phyloP scores from a whole-genome alignment of 2,329 filamentous ascomycete genomes.

The Aspergillus bombycis region DNA sequence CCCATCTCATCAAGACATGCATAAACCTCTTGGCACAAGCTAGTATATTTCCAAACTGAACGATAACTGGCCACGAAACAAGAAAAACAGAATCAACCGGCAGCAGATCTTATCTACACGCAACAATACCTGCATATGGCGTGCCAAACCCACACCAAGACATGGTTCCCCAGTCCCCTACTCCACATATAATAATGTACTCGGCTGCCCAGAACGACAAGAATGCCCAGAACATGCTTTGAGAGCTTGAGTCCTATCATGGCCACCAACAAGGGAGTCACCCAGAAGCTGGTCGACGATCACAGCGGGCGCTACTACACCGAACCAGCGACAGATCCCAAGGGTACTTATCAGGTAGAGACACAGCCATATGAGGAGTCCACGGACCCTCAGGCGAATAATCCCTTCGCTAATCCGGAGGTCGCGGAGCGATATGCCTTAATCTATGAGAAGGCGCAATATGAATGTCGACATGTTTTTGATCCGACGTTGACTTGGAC shows the following conservation, averaged over 20 bases:
- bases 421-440: slow-evolving; percentile 58
- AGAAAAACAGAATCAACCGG: neutral
- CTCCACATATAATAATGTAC: neutral
- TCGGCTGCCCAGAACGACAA: neutral
- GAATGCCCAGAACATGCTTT: neutral
- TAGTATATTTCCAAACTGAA: neutral
- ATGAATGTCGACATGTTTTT: slow-evolving; percentile 50
- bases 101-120: neutral
- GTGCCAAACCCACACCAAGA: neutral
- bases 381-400: slow-evolving; percentile 4
- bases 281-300: neutral
- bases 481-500: slow-evolving; percentile 43
- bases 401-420: slow-evolving; percentile 54
- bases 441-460: slow-evolving; percentile 57
- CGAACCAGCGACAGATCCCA: neutral
- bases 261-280: neutral
- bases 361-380: neutral
- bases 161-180: neutral
- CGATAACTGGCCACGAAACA: neutral
- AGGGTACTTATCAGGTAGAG: neutral
- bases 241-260: neutral
- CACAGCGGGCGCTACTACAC: neutral
- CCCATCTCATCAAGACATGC: neutral
- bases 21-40: neutral
- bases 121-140: slow-evolving; percentile 2